Evolutionary conservation across 106 monocot species (phyloP), one percentile per base, ranked within the genome.

Genomic region (Apostasia ramifera): DNA sequence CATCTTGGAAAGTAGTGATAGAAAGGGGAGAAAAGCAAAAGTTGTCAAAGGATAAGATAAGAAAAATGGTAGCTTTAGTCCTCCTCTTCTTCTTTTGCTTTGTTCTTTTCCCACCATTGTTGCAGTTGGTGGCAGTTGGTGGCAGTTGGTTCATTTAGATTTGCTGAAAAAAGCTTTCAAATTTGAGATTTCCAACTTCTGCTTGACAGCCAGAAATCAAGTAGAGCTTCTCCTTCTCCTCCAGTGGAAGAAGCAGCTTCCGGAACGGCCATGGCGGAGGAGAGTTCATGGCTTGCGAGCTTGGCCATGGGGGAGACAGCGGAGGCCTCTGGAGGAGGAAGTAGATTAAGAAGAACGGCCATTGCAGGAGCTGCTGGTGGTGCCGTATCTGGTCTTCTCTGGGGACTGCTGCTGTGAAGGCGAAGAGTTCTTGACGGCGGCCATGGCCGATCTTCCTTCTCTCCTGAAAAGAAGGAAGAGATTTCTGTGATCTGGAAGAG

Each of bases 201-300:
- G 13, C n/a, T 45, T n/a, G 40, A 4, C 62, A 62, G 62, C 8
- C 62, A 12, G 44, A 62, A 62, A 45, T 44, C 62, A 44, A 62
- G 44, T 39, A 12, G 3, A 44, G 62, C 42, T 3, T 44, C 12
- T 0, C 62, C 44, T 62, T 44, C 62, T n/a, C 11, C 62, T 45
- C 62, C 62, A n/a, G 38, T 2, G 4, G 43, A 62, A 13, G 62
- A 7, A 26, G 26, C 26, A 44, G 44, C 6, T 26, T 26, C 26
- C 0, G 62, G 7, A 5, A 6, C 45, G 11, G 62, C 45, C 8
- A 44, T 45, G 62, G 44, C 5, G 3, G 62, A 45, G 44, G 62
- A 62, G 26, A 26, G 26, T 62, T 62, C 62, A 3, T 62, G 62
- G 62, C 6, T 62, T 62, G 62, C 62, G 62, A 62, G 44, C 13